Conservation (phyloP, 805 yeast species). For the Candida tammaniensis region DNA sequence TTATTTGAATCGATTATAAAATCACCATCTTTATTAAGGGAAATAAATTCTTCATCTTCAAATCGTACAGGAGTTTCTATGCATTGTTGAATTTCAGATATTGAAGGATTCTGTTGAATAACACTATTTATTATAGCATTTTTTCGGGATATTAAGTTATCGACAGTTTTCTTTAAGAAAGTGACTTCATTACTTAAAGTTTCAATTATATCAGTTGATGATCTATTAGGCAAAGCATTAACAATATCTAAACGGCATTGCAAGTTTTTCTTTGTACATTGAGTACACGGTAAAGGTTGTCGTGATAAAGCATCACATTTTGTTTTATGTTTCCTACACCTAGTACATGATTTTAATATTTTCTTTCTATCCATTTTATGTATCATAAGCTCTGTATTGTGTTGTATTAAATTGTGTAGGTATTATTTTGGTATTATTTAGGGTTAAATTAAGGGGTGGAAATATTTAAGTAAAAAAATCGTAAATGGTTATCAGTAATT, state of each 20-base stretch:
- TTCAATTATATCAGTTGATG: slow-evolving; percentile 27
- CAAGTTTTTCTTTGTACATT: slow-evolving; percentile 51
- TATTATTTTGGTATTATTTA: too few species aligned
- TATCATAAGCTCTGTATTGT: too few species aligned
- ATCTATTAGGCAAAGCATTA: slow-evolving; percentile 45
- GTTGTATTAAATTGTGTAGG: too few species aligned
- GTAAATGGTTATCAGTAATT: too few species aligned
- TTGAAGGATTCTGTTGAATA: slow-evolving; percentile 17
- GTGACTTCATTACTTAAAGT: slow-evolving; percentile 25
- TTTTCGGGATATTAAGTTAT: slow-evolving; percentile 22
- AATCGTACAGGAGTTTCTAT: slow-evolving; percentile 15
- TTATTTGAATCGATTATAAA: slow-evolving; percentile 6
- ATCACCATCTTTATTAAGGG: slow-evolving; percentile 2
- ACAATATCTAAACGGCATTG: slow-evolving; percentile 56
- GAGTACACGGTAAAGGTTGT: slow-evolving; percentile 55
- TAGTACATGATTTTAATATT: slow-evolving; percentile 53
- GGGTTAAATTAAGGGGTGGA: too few species aligned
- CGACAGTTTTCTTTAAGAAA: slow-evolving; percentile 20
- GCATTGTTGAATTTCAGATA: slow-evolving; percentile 21
- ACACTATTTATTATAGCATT: slow-evolving; percentile 9
- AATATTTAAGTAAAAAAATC: too few species aligned
- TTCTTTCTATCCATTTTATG: too few species aligned
- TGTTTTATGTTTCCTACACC: slow-evolving; percentile 66
- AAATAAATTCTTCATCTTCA: neutral
- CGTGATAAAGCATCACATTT: slow-evolving; percentile 57